phyloP scores from a whole-genome alignment of 1,284 basidiomycete genomes.

The Exobasidium rhododendri region DNA sequence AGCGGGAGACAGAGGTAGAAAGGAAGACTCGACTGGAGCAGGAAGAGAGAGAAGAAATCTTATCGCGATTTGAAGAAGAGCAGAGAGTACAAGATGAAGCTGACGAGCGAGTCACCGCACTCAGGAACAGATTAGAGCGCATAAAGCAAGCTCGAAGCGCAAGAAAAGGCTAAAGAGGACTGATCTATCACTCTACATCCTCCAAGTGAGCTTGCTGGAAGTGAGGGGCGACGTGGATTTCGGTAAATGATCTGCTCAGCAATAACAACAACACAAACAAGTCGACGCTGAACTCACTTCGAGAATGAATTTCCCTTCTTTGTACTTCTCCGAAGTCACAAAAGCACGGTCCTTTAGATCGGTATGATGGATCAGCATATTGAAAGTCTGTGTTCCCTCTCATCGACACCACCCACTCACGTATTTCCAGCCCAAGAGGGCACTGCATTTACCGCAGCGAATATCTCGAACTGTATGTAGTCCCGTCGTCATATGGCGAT shows the following conservation, averaged over 20 bases:
- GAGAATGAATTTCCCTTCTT: slow-evolving; percentile 96
- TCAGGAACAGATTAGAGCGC: slow-evolving; percentile 1
- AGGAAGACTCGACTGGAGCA: neutral
- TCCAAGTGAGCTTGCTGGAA: neutral
- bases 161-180: neutral
- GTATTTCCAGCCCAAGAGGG: slow-evolving; percentile 93
- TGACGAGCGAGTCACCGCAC: slow-evolving; percentile 9
- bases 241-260: neutral
- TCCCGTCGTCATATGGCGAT: slow-evolving; percentile 93
- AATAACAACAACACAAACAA: too few relatives aligned
- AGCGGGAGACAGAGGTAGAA: slow-evolving; percentile 16
- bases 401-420: slow-evolving; percentile 60
- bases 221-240: neutral
- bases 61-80: slow-evolving; percentile 17
- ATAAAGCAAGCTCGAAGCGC: neutral
- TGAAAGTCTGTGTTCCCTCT: neutral
- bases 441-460: slow-evolving; percentile 81
- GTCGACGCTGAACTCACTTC: slow-evolving; percentile 64
- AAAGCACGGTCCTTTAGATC: slow-evolving; percentile 76
- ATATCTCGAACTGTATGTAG: slow-evolving; percentile 94
- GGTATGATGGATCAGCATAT: neutral
- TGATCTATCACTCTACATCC: slow-evolving; percentile 3
- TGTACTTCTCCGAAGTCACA: slow-evolving; percentile 87
- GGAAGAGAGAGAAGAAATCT: slow-evolving; percentile 20
- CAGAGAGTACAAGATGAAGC: slow-evolving; percentile 20